A percentile compares a stretch with the other conserved stretches of the same genome.
phyloP scores from a whole-genome alignment of 2,329 filamentous ascomycete species.

The Ophiostoma pallidulum region DNA sequence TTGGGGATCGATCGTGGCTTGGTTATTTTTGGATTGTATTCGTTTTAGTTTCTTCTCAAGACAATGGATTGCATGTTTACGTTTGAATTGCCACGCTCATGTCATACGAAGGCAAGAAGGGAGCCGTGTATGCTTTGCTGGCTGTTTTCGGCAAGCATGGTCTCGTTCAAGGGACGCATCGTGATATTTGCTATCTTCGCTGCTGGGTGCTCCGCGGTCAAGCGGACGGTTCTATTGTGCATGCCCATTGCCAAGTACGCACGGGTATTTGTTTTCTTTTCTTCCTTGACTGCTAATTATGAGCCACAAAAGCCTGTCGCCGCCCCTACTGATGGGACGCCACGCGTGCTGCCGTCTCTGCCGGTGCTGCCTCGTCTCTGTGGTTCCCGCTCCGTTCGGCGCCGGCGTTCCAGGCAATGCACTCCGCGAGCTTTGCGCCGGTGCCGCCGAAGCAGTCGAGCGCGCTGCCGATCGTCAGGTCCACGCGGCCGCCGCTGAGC shows the following conservation, averaged over 20 bases:
- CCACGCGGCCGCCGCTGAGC: constrained; percentile 71
- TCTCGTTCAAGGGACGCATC: too few relatives aligned
- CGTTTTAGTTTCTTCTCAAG: constrained; percentile 5
- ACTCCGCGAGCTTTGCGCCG: constrained; percentile 80
- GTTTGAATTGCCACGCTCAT: not conserved
- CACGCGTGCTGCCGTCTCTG: not conserved
- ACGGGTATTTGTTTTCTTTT: too few relatives aligned
- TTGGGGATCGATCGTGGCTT: constrained; percentile 7
- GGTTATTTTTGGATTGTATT: constrained; percentile 15
- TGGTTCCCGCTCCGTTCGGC: constrained; percentile 23
- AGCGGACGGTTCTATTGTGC: too few relatives aligned
- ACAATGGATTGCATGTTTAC: constrained; percentile 9
- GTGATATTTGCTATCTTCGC: too few relatives aligned
- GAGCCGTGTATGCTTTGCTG: too few relatives aligned
- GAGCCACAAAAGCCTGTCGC: too few relatives aligned
- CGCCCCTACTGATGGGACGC: too few relatives aligned
- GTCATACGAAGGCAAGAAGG: too few relatives aligned
- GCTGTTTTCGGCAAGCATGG: too few relatives aligned
- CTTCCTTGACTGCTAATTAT: too few relatives aligned
- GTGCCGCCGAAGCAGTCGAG: constrained; percentile 90
- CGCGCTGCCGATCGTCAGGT: constrained; percentile 93
- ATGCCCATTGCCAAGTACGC: too few relatives aligned
- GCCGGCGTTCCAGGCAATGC: constrained; percentile 71
- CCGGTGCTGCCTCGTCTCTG: not conserved
- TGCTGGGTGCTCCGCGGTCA: too few relatives aligned